These are phyloP conservation scores for Fusarium sp. DNA, from an alignment of 2,329 filamentous ascomycete genomes.

Conservation along the genomic window DNA sequence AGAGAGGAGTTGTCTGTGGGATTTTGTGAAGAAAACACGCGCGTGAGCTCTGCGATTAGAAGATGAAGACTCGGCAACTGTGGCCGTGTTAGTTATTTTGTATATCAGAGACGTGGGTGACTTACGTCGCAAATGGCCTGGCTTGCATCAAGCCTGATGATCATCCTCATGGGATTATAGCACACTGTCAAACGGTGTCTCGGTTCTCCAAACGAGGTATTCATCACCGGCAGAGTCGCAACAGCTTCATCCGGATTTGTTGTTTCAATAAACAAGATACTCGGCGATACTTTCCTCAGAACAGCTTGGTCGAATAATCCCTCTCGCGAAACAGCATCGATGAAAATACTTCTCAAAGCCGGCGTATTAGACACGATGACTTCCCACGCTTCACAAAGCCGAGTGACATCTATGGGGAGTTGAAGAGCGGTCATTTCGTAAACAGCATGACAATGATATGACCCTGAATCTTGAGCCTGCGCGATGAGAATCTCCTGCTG, in stretches of 20 bases:
- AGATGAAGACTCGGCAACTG: slow-evolving; percentile 57
- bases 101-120: too few species aligned
- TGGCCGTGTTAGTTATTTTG: not conserved
- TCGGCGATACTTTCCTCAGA: slow-evolving; percentile 60
- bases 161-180: slow-evolving; percentile 57
- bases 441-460: slow-evolving; percentile 60
- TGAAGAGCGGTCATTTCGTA: slow-evolving; percentile 59
- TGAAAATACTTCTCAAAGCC: slow-evolving; percentile 64
- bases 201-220: slow-evolving; percentile 54
- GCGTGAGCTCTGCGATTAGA: slow-evolving; percentile 61
- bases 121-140: slow-evolving; percentile 63
- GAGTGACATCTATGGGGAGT: slow-evolving; percentile 57
- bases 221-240: slow-evolving; percentile 57
- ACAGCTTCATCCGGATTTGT: slow-evolving; percentile 54
- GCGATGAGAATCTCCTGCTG: slow-evolving; percentile 64
- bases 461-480: slow-evolving; percentile 57
- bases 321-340: slow-evolving; percentile 61
- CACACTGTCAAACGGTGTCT: slow-evolving; percentile 65
- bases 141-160: slow-evolving; percentile 64
- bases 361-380: slow-evolving; percentile 60
- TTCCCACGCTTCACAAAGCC: slow-evolving; percentile 64
- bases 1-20: slow-evolving; percentile 46
- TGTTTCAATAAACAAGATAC: slow-evolving; percentile 66
- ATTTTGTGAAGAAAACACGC: slow-evolving; percentile 56
- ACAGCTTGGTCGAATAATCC: slow-evolving; percentile 65